Evolutionary conservation across 2,329 filamentous ascomycete genomes (phyloP).

Genomic region (Epichloe sylvatica): DNA sequence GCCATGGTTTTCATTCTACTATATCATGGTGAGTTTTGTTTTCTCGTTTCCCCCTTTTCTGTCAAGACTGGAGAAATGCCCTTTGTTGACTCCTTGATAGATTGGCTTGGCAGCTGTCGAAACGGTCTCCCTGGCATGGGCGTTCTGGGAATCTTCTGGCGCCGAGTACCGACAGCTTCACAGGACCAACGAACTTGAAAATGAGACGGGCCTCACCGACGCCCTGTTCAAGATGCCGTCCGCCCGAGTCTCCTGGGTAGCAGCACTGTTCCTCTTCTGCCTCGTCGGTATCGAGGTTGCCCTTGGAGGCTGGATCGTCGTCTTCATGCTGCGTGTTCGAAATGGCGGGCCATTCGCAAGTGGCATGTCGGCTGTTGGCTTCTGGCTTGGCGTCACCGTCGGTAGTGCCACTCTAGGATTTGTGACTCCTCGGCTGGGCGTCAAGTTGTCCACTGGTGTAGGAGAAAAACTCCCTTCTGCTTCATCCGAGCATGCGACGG

Average conservation of each 20-base stretch:
- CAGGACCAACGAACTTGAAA: slow-evolving; percentile 5
- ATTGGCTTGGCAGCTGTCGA: slow-evolving; percentile 41
- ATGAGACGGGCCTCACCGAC: slow-evolving; percentile 6
- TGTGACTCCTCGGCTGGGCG: slow-evolving; percentile 55
- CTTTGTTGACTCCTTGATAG: slow-evolving; percentile 25
- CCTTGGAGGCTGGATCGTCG: slow-evolving; percentile 66
- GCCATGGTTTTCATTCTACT: slow-evolving; percentile 61
- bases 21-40: slow-evolving; percentile 46
- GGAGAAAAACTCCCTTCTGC: neutral
- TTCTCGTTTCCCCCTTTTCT: neutral
- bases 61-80: too few relatives aligned
- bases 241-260: slow-evolving; percentile 52
- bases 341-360: slow-evolving; percentile 49
- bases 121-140: slow-evolving; percentile 28
- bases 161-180: slow-evolving; percentile 8
- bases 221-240: slow-evolving; percentile 29
- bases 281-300: slow-evolving; percentile 57
- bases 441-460: slow-evolving; percentile 44
- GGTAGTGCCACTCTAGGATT: slow-evolving; percentile 56
- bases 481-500: neutral
- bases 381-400: slow-evolving; percentile 62
- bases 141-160: slow-evolving; percentile 43
- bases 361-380: slow-evolving; percentile 59
- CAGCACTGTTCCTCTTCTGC: slow-evolving; percentile 55
- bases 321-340: slow-evolving; percentile 63